These are phyloP conservation scores for Jackrogersella multiformis DNA, from an alignment of 495 filamentous ascomycete species.

Conservation along the genomic window DNA sequence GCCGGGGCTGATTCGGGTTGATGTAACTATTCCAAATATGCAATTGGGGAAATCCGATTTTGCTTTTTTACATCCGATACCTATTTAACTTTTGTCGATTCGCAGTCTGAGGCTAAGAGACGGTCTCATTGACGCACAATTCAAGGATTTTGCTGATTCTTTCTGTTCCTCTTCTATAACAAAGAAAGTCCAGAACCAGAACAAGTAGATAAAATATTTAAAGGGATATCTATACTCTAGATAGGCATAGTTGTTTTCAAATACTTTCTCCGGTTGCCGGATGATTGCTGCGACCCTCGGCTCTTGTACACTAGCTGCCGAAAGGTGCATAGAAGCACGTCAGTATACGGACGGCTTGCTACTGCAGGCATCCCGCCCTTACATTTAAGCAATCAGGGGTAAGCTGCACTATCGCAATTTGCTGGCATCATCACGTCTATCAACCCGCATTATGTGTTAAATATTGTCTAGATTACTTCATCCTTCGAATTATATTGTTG, in stretches of 20 bases:
- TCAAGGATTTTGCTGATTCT: conserved; percentile 5
- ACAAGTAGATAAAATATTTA: too few species aligned
- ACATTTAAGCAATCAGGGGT: background rate
- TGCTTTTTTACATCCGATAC: background rate
- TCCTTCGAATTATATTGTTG: too few species aligned
- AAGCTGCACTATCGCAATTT: background rate
- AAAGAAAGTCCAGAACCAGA: background rate
- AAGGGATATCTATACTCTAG: too few species aligned
- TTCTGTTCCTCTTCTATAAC: background rate
- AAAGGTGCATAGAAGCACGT: background rate
- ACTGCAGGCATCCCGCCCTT: background rate
- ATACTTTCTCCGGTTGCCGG: conserved; percentile 10
- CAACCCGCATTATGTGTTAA: background rate
- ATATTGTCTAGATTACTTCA: background rate
- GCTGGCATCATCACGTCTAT: background rate
- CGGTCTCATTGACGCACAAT: background rate
- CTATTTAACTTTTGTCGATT: conserved; percentile 2
- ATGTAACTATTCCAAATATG: background rate
- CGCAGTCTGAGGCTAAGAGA: background rate
- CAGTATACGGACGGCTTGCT: conserved; percentile 1
- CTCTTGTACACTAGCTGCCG: conserved; percentile 13
- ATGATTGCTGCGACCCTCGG: conserved; percentile 23
- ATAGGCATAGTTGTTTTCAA: too few species aligned
- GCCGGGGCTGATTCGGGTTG: background rate
- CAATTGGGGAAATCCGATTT: conserved; percentile 35